These are phyloP conservation scores for Delphinella strobiligena DNA, from an alignment of 2,329 filamentous ascomycete genomes.

Conservation along the genomic window DNA sequence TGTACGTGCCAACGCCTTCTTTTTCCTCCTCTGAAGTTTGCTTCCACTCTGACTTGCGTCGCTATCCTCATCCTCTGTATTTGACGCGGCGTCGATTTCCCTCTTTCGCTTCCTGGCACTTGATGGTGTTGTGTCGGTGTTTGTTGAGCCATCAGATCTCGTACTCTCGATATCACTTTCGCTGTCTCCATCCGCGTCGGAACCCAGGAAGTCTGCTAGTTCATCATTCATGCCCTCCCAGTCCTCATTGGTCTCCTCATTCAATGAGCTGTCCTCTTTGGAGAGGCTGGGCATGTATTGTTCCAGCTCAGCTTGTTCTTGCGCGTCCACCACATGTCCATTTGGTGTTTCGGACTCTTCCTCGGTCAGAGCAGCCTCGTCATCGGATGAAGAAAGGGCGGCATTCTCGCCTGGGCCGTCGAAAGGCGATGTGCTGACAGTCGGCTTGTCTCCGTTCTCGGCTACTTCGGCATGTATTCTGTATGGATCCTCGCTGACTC, in stretches of 20 bases:
- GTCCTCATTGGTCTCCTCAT: conserved; percentile 23
- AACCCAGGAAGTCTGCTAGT: conserved; percentile 59
- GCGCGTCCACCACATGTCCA: conserved; percentile 13
- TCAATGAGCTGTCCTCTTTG: conserved; percentile 18
- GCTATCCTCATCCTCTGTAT: conserved; percentile 28
- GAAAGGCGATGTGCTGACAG: conserved; percentile 15
- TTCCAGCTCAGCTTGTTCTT: conserved; percentile 24
- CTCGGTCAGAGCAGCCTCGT: conserved; percentile 29
- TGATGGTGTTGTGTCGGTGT: conserved; percentile 14
- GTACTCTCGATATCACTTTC: conserved; percentile 30
- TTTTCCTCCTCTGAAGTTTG: conserved; percentile 35
- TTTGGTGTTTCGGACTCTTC: conserved; percentile 20
- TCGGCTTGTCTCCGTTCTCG: conserved; percentile 30
- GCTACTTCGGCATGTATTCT: conserved; percentile 64
- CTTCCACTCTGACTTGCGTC: conserved; percentile 25
- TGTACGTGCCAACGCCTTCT: conserved; percentile 33
- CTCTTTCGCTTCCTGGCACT: conserved; percentile 20
- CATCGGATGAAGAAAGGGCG: conserved; percentile 33
- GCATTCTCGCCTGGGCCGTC: conserved; percentile 23
- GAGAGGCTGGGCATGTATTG: conserved; percentile 36
- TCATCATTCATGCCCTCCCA: conserved; percentile 51
- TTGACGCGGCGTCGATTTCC: conserved; percentile 23
- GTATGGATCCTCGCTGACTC: conserved; percentile 66
- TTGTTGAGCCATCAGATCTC: conserved; percentile 15
- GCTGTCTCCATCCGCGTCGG: conserved; percentile 39